Percentiles rank a stretch among this genome's conserved stretches.
phyloP scores from a whole-genome alignment of 2,329 filamentous ascomycete genomes.

The Periconia digitata region DNA sequence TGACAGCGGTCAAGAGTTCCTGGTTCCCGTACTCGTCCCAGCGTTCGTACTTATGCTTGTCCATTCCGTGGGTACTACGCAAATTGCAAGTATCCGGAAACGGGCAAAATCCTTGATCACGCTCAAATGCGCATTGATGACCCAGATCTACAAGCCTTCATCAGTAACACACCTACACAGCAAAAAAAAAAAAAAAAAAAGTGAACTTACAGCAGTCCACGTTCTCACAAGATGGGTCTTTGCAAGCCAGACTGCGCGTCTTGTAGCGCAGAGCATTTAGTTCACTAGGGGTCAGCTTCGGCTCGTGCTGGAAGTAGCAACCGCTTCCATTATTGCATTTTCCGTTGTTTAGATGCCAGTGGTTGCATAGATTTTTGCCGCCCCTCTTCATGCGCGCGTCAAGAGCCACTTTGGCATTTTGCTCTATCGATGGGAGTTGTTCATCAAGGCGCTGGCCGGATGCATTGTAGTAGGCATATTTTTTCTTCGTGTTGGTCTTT shows the following conservation, averaged over 20 bases:
- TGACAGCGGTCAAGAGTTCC: constrained; percentile 8
- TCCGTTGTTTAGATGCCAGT: constrained; percentile 37
- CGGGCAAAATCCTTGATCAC: constrained; percentile 41
- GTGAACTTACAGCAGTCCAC: constrained; percentile 44
- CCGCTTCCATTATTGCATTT: constrained; percentile 44
- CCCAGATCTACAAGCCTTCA: constrained; percentile 33
- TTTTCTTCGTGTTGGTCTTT: constrained; percentile 29
- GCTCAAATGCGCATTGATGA: constrained; percentile 42
- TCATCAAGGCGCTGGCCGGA: constrained; percentile 47
- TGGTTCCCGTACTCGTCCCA: constrained; percentile 27
- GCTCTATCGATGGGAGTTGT: constrained; percentile 36
- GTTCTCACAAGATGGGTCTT: constrained; percentile 42
- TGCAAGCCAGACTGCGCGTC: constrained; percentile 44
- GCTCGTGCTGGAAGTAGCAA: constrained; percentile 48
- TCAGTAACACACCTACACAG: constrained; percentile 5
- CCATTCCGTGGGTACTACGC: constrained; percentile 42
- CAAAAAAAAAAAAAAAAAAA: background rate
- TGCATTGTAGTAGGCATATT: constrained; percentile 47
- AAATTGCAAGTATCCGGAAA: constrained; percentile 43
- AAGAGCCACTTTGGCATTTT: constrained; percentile 23
- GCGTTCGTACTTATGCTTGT: constrained; percentile 34
- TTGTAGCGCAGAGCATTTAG: constrained; percentile 46
- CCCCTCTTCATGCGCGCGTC: constrained; percentile 33
- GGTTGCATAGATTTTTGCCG: constrained; percentile 39
- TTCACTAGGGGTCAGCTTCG: constrained; percentile 41